These are phyloP conservation scores for Prorocentrum cordatum DNA, from an alignment of 169 alveolate species.

Conservation along the genomic window DNA sequence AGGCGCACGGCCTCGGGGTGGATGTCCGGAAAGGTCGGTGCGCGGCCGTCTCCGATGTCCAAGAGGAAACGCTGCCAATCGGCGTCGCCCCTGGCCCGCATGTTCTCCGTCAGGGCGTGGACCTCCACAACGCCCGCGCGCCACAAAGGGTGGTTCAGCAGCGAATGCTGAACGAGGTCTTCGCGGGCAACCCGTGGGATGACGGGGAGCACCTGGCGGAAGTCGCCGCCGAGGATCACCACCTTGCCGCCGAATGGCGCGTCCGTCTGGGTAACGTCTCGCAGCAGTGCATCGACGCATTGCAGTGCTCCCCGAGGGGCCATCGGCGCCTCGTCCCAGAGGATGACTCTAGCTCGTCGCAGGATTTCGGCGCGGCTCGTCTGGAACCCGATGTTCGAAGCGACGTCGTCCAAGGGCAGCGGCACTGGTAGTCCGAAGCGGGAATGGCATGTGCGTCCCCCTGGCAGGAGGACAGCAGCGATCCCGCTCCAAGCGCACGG, in stretches of 20 bases:
- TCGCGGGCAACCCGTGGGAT: not conserved
- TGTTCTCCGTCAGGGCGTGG: not conserved
- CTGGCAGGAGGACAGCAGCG: not conserved
- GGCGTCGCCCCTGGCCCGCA: not conserved
- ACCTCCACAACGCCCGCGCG: not conserved
- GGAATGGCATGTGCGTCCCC: not conserved
- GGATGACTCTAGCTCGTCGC: not conserved
- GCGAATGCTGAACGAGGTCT: not conserved
- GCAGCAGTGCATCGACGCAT: not conserved
- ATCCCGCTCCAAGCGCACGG: not conserved
- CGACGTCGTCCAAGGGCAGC: not conserved
- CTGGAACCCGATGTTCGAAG: not conserved
- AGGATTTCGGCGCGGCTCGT: not conserved
- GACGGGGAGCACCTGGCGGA: not conserved
- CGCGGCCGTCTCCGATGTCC: not conserved
- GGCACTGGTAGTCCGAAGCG: slow-evolving; percentile 12
- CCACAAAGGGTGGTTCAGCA: not conserved
- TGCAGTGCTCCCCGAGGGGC: not conserved
- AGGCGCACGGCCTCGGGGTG: not conserved
- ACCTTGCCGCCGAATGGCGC: not conserved
- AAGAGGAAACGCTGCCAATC: not conserved
- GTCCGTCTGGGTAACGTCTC: not conserved
- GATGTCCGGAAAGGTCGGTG: not conserved
- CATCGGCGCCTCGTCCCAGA: not conserved
- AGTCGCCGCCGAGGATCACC: not conserved